Percentiles rank a stretch among this genome's conserved stretches.
Evolutionary conservation across 148 eudicot genomes (phyloP).

Genomic region (Chenopodium berlandieri): DNA sequence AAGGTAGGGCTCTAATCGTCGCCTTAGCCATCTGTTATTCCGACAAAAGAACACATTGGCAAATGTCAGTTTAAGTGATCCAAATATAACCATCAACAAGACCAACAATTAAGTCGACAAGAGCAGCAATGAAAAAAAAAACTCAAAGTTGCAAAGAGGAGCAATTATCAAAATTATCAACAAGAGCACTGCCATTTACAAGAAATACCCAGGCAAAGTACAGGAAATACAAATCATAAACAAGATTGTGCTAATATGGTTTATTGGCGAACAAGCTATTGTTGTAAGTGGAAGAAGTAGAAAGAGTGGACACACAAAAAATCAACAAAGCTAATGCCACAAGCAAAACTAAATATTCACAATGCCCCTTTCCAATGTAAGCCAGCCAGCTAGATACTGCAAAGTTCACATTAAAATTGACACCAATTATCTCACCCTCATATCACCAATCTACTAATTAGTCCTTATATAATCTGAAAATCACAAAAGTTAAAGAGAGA

Average conservation of each 20-base stretch:
- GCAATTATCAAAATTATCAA: not conserved
- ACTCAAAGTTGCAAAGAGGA: not conserved
- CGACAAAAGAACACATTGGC: not conserved
- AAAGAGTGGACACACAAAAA: no score
- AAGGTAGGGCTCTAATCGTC: not conserved
- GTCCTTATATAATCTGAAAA: not conserved
- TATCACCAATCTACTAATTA: not conserved
- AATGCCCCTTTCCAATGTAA: not conserved
- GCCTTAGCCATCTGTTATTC: not conserved
- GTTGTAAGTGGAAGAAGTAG: not conserved
- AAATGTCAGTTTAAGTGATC: not conserved
- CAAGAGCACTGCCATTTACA: no score
- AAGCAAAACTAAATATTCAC: not conserved
- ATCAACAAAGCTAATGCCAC: not conserved
- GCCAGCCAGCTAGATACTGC: not conserved
- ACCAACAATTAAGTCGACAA: not conserved
- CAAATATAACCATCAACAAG: not conserved
- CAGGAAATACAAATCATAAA: not conserved
- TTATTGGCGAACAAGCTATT: not conserved
- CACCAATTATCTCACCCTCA: not conserved
- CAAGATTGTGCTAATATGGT: not conserved
- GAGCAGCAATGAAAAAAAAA: not conserved
- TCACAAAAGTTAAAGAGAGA: not conserved
- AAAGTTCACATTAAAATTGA: not conserved
- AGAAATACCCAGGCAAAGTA: no score